These are phyloP conservation scores for Triticum monococcum DNA, from an alignment of 176 grass and related monocot genomes.

Conservation along the genomic window DNA sequence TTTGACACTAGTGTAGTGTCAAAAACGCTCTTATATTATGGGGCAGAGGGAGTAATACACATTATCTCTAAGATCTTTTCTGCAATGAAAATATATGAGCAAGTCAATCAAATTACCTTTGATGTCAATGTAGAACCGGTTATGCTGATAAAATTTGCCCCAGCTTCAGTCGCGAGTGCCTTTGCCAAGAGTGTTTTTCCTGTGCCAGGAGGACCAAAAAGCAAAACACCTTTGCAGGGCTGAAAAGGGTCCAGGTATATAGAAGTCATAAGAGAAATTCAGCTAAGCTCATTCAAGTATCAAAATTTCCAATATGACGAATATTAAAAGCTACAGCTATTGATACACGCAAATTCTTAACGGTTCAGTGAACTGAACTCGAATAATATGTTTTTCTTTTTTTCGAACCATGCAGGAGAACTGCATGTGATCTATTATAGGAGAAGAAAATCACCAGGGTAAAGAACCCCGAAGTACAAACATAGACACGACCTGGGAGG, in stretches of 20 bases:
- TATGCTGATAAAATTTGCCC: conserved; percentile 96
- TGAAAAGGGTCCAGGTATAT: conserved; percentile 35
- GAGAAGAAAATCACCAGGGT: too few relatives aligned
- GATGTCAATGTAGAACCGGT: conserved; percentile 91
- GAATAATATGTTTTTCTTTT: not conserved
- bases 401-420: too few relatives aligned
- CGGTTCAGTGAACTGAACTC: not conserved
- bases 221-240: conserved; percentile 97
- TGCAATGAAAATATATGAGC: not conserved
- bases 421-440: too few relatives aligned
- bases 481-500: too few relatives aligned
- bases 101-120: conserved; percentile 58
- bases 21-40: too few relatives aligned
- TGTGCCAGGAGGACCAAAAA: conserved; percentile 96
- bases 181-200: conserved; percentile 98
- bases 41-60: not conserved
- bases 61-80: not conserved
- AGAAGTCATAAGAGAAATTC: conserved; percentile 15
- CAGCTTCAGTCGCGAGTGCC: conserved; percentile 97
- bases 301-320: not conserved
- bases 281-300: conserved; percentile 1
- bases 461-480: too few relatives aligned
- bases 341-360: not conserved
- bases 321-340: not conserved
- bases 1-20: too few relatives aligned